Evolutionary conservation across 306 rosid species (phyloP).

Genomic region (Canavalia gladiata): DNA sequence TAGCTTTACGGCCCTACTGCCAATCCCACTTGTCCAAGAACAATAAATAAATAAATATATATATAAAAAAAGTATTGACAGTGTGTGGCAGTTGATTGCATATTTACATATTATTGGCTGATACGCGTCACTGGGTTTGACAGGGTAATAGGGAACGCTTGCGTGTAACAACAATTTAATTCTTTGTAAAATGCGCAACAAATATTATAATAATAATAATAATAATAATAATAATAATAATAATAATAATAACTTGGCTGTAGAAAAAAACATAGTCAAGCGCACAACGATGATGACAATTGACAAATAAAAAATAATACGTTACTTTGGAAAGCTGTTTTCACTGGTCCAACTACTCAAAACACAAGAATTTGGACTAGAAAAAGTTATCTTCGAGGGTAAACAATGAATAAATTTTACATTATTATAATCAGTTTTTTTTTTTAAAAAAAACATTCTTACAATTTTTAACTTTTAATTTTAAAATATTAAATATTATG

Average conservation of each 20-base stretch:
- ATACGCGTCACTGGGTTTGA: constrained; percentile 55
- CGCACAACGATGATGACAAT: background rate
- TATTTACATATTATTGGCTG: constrained; percentile 46
- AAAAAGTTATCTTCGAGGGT: background rate
- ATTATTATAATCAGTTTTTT: too few species aligned
- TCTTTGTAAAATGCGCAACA: too few species aligned
- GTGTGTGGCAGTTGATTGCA: background rate
- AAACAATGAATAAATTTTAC: background rate
- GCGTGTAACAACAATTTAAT: background rate
- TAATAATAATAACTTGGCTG: background rate
- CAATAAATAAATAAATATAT: too few species aligned
- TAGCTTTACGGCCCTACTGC: too few species aligned
- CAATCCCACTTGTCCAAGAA: too few species aligned
- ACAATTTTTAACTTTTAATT: too few species aligned
- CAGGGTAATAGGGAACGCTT: constrained; percentile 16
- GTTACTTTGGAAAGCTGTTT: background rate
- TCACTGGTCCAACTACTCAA: background rate
- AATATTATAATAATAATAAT: too few species aligned
- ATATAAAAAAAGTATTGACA: background rate
- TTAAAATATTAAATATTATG: too few species aligned
- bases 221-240: background rate
- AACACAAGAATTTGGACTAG: background rate
- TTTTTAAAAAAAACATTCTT: too few species aligned
- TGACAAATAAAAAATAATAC: background rate
- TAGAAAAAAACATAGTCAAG: background rate